A percentile compares a stretch with the other conserved stretches of the same genome.
Conservation (phyloP, 768 basidiomycete genomes). For the Pleurotus tuoliensis region DNA sequence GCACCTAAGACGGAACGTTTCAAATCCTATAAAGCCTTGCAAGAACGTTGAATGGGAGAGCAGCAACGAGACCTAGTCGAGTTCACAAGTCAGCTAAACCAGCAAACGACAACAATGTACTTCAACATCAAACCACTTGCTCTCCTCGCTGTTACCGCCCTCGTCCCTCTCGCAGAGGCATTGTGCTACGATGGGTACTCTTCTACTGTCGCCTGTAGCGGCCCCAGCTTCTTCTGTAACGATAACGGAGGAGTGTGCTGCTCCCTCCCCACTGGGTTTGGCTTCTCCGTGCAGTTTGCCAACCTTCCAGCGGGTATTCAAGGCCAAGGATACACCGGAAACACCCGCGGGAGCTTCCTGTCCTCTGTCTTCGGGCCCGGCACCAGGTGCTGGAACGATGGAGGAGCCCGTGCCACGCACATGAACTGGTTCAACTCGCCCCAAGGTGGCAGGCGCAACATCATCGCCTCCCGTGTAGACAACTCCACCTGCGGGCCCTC, state of each 20-base stretch:
- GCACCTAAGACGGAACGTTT: too few relatives aligned
- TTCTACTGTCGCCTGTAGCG: slow-evolving; percentile 4
- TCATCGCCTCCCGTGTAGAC: background rate
- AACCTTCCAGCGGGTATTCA: background rate
- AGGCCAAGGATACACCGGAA: slow-evolving; percentile 7
- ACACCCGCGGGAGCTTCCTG: background rate
- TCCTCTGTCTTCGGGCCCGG: slow-evolving; percentile 1
- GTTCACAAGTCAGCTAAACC: background rate
- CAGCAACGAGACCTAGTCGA: too few relatives aligned
- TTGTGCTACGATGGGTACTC: slow-evolving; percentile 5
- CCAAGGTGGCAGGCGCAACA: background rate
- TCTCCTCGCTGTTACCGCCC: slow-evolving; percentile 2
- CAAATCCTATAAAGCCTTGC: too few relatives aligned
- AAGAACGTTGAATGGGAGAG: too few relatives aligned
- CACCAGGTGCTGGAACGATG: slow-evolving; percentile 2
- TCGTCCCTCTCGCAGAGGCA: background rate
- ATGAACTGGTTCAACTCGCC: slow-evolving; percentile 9
- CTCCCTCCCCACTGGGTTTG: slow-evolving; percentile 4
- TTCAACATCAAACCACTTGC: background rate
- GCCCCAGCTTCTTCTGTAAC: slow-evolving; percentile 1
- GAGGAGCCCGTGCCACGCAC: slow-evolving; percentile 3
- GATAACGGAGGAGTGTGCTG: background rate
- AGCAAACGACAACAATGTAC: background rate
- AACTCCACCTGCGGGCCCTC: background rate
- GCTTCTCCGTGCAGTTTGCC: slow-evolving; percentile 3